Evolutionary conservation across 306 rosid genomes (phyloP).

Genomic region (Castanea mollissima): DNA sequence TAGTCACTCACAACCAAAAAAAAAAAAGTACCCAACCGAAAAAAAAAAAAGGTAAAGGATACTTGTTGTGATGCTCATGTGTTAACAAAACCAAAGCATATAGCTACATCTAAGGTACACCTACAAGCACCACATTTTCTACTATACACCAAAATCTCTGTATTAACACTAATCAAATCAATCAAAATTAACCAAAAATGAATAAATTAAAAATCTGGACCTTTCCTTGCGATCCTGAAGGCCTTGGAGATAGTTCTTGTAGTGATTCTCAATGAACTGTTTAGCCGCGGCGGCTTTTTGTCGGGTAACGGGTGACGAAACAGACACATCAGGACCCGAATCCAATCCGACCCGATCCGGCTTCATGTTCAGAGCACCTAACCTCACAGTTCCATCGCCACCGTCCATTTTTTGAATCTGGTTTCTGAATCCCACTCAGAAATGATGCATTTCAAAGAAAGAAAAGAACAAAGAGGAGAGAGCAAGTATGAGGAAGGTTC

Average conservation of each 20-base stretch:
- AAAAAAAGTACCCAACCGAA: not conserved
- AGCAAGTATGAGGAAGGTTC: constrained; percentile 4
- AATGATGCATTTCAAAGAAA: constrained; percentile 14
- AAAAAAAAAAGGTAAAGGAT: not conserved
- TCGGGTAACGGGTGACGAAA: constrained; percentile 90
- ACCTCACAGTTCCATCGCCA: constrained; percentile 76
- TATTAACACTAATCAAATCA: not conserved
- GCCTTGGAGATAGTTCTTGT: constrained; percentile 90
- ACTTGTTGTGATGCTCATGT: not conserved
- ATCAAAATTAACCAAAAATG: not conserved
- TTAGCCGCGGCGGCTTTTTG: constrained; percentile 97
- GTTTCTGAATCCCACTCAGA: not conserved
- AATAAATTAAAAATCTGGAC: constrained; percentile 22
- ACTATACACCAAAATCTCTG: not conserved
- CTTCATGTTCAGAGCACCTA: constrained; percentile 76
- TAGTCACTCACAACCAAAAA: not conserved
- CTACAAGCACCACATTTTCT: not conserved
- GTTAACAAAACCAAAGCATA: not conserved
- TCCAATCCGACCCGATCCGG: constrained; percentile 66
- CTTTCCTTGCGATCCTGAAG: constrained; percentile 97
- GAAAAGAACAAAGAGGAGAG: not conserved
- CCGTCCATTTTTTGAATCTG: constrained; percentile 56
- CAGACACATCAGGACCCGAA: constrained; percentile 69
- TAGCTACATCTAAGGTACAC: not conserved
- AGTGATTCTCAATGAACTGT: constrained; percentile 95